Evolutionary conservation across 805 yeast genomes (phyloP).

Genomic region (Metschnikowia aberdeeniae): DNA sequence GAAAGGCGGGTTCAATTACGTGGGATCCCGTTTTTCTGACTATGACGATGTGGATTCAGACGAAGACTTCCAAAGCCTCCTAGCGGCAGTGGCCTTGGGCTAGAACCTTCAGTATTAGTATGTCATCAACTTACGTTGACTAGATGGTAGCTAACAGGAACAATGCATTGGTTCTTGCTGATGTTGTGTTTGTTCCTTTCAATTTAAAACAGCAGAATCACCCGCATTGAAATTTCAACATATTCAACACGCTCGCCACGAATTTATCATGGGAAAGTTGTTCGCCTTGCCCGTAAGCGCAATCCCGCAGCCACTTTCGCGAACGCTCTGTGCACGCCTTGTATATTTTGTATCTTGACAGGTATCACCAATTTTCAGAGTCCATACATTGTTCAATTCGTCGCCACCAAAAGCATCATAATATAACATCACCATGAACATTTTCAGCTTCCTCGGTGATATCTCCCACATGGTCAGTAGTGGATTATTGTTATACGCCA

Average conservation of each 20-base stretch:
- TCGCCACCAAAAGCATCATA: background rate
- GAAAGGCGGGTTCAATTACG: constrained; percentile 13
- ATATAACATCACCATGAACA: constrained; percentile 28
- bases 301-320: background rate
- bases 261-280: background rate
- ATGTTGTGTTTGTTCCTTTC: no score
- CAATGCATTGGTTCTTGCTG: no score
- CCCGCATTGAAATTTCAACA: no score
- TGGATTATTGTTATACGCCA: constrained; percentile 67
- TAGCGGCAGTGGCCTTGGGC: constrained; percentile 12
- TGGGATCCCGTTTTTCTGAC: constrained; percentile 6
- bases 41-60: constrained; percentile 13
- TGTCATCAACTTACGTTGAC: background rate
- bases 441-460: constrained; percentile 58
- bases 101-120: constrained; percentile 1
- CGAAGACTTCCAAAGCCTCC: constrained; percentile 17
- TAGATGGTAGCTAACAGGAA: no score
- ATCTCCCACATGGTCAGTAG: constrained; percentile 79
- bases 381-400: background rate
- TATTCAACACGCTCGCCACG: no score
- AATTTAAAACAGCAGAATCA: no score
- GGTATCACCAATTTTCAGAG: background rate
- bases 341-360: background rate
- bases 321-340: constrained; percentile 4
- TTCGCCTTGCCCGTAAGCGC: background rate